Percentiles rank a stretch among this genome's conserved stretches.
Conservation (phyloP, 352 stramenopile genomes). For the Globisporangium cederbergense region DNA sequence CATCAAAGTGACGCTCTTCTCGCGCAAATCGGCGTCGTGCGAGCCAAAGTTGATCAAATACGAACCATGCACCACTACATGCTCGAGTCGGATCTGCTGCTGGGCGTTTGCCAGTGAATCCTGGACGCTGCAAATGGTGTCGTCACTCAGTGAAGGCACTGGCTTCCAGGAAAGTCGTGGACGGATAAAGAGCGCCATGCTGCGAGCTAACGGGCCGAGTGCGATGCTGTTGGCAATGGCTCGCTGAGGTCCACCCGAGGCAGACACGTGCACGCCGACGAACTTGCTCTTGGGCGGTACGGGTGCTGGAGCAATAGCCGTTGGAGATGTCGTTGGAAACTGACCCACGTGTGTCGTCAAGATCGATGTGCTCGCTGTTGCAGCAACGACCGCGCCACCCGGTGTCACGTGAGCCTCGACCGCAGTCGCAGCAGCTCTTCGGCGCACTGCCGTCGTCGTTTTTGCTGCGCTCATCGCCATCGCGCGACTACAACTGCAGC, state of each 20-base stretch:
- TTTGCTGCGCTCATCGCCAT: not conserved
- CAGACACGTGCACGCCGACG: slow-evolving; percentile 43
- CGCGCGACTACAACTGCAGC: not conserved
- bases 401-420: not conserved
- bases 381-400: too few species aligned
- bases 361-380: not conserved
- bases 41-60: slow-evolving; percentile 46
- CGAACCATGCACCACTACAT: slow-evolving; percentile 40
- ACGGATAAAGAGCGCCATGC: slow-evolving; percentile 39
- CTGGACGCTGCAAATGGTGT: slow-evolving; percentile 20
- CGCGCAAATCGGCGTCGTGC: slow-evolving; percentile 26
- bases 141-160: slow-evolving; percentile 19
- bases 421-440: not conserved
- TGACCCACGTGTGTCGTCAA: not conserved
- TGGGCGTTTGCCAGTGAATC: slow-evolving; percentile 11
- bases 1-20: slow-evolving; percentile 37
- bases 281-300: slow-evolving; percentile 17
- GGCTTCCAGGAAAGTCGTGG: slow-evolving; percentile 35
- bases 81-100: slow-evolving; percentile 16
- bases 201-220: slow-evolving; percentile 24
- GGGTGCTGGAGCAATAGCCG: not conserved
- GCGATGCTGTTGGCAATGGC: slow-evolving; percentile 28
- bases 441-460: not conserved
- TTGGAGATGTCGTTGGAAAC: not conserved
- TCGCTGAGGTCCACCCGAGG: slow-evolving; percentile 27